phyloP scores from a whole-genome alignment of 176 grass and related monocot species.

The Elymus sibiricus region DNA sequence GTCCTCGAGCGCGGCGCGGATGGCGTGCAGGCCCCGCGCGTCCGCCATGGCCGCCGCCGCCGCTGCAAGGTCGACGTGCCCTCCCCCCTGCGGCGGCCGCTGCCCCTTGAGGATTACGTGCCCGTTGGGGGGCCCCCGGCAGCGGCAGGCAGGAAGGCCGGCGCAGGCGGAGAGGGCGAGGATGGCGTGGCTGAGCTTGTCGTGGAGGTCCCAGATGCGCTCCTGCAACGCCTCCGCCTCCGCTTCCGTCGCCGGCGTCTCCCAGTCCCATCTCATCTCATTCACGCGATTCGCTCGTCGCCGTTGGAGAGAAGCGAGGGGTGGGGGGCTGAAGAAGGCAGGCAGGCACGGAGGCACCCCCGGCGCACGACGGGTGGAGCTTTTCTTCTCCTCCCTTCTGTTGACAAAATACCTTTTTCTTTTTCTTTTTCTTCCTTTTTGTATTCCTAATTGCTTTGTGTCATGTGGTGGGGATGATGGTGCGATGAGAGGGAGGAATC shows the following conservation, averaged over 20 bases:
- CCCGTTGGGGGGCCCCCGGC: constrained; percentile 5
- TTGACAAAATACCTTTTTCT: not conserved
- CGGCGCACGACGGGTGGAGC: not conserved
- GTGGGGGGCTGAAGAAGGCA: not conserved
- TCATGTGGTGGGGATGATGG: not conserved
- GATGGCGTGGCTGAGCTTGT: constrained; percentile 64
- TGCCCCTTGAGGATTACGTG: constrained; percentile 41
- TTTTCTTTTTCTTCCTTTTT: not conserved
- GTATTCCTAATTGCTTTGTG: not conserved
- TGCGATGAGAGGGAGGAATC: not conserved
- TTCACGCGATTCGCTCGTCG: constrained; percentile 19
- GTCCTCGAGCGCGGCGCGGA: constrained; percentile 75
- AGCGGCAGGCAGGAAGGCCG: constrained; percentile 1
- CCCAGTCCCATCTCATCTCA: constrained; percentile 37
- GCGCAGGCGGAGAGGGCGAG: constrained; percentile 44
- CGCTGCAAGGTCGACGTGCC: not conserved
- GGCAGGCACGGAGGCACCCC: not conserved
- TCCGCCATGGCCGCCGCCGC: constrained; percentile 32
- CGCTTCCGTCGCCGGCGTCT: constrained; percentile 18
- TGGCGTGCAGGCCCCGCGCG: constrained; percentile 58
- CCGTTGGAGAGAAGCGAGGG: not conserved
- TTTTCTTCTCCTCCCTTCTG: not conserved
- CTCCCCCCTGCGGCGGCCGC: not conserved
- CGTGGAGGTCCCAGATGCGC: constrained; percentile 73
- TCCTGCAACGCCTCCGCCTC: constrained; percentile 48